Evolutionary conservation across 371 early-diverging fungal genomes (phyloP).

Genomic region (Smittium culicis): DNA sequence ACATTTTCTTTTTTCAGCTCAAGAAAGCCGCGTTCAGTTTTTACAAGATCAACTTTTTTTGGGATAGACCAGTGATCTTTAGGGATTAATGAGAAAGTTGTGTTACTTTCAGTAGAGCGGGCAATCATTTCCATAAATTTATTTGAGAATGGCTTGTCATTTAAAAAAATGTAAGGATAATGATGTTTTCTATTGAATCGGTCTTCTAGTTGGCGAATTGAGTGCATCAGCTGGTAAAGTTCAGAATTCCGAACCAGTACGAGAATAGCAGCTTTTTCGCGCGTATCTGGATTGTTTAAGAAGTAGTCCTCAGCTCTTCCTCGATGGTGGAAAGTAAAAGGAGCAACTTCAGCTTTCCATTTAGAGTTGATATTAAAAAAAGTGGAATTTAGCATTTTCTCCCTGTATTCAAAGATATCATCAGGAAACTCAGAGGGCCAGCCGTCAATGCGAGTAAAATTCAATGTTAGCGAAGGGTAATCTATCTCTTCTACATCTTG

Average conservation of each 20-base stretch:
- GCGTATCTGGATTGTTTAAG: constrained; percentile 5
- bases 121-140: constrained; percentile 51
- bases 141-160: constrained; percentile 66
- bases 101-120: constrained; percentile 38
- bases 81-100: constrained; percentile 49
- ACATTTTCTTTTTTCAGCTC: constrained; percentile 34
- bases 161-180: constrained; percentile 87
- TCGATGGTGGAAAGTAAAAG: constrained; percentile 32
- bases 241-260: constrained; percentile 63
- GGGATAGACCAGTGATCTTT: constrained; percentile 62
- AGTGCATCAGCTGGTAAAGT: constrained; percentile 42
- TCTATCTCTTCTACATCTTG: neutral
- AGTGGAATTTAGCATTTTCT: constrained; percentile 9
- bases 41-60: constrained; percentile 13
- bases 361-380: constrained; percentile 14
- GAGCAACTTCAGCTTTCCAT: constrained; percentile 26
- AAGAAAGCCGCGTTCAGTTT: constrained; percentile 15
- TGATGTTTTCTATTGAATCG: constrained; percentile 67
- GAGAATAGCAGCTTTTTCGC: constrained; percentile 46
- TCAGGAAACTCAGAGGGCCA: constrained; percentile 26
- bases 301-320: constrained; percentile 20
- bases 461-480: neutral
- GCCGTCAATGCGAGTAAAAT: constrained; percentile 17
- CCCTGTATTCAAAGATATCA: constrained; percentile 18
- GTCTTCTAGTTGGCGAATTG: constrained; percentile 64